A percentile compares a stretch with the other conserved stretches of the same genome.
Conservation (phyloP, 2,329 filamentous ascomycete species). For the Ophiocordyceps robertsii region DNA sequence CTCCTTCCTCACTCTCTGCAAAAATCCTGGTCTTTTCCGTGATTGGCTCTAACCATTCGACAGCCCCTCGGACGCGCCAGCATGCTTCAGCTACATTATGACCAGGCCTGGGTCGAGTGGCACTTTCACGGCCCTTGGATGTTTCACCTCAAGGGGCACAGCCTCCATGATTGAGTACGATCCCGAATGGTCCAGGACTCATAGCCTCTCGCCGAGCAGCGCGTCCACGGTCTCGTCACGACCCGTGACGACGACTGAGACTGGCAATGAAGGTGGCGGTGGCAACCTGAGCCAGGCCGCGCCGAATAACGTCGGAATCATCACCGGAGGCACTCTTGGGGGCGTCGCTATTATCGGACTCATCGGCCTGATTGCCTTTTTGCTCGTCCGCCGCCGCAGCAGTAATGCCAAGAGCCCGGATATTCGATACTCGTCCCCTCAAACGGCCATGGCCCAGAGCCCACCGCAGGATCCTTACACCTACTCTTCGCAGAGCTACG, state of each 20-base stretch:
- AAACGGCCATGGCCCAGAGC: slow-evolving; percentile 8
- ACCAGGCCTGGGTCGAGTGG: too few relatives aligned
- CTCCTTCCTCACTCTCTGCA: too few relatives aligned
- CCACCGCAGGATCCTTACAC: slow-evolving; percentile 12
- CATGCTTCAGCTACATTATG: too few relatives aligned
- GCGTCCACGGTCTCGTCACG: slow-evolving; percentile 1
- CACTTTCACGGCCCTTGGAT: too few relatives aligned
- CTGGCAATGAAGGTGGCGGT: slow-evolving; percentile 12
- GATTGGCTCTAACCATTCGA: too few relatives aligned
- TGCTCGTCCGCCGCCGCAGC: slow-evolving; percentile 22
- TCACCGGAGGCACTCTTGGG: slow-evolving; percentile 33
- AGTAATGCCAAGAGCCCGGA: slow-evolving; percentile 11
- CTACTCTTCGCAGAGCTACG: slow-evolving; percentile 1
- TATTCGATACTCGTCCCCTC: slow-evolving; percentile 2
- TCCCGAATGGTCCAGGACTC: slow-evolving; percentile 10
- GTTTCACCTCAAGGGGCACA: too few relatives aligned
- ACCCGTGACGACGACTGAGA: not conserved
- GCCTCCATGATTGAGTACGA: slow-evolving; percentile 15
- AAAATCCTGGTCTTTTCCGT: too few relatives aligned
- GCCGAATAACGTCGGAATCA: slow-evolving; percentile 22
- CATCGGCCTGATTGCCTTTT: slow-evolving; percentile 24
- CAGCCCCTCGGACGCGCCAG: too few relatives aligned
- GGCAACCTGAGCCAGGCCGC: slow-evolving; percentile 8
- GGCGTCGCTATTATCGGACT: slow-evolving; percentile 27
- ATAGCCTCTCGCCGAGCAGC: slow-evolving; percentile 4